Evolutionary conservation across 192 early-diverging fungal genomes (phyloP).

Genomic region (Backusella macrospora): DNA sequence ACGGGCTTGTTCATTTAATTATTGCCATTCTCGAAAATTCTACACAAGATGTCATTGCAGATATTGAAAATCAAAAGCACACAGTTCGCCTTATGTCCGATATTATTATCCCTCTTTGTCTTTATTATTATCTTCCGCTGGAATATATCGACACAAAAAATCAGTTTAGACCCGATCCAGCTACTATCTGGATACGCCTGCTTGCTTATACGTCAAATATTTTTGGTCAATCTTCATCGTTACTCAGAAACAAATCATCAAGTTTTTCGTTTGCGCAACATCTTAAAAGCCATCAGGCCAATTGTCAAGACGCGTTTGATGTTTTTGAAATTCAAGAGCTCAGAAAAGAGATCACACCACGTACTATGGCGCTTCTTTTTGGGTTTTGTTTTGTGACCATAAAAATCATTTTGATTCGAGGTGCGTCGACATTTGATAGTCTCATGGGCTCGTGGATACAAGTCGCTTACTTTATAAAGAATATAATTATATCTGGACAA

Average conservation of each 20-base stretch:
- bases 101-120: constrained; percentile 52
- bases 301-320: background rate
- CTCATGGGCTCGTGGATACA: constrained; percentile 47
- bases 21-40: constrained; percentile 53
- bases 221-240: constrained; percentile 24
- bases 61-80: constrained; percentile 46
- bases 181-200: constrained; percentile 33
- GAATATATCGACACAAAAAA: constrained; percentile 15
- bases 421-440: constrained; percentile 44
- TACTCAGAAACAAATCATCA: constrained; percentile 20
- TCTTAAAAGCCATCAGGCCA: background rate
- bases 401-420: constrained; percentile 55
- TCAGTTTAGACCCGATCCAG: constrained; percentile 15
- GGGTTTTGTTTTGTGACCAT: constrained; percentile 53
- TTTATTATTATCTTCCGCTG: constrained; percentile 45
- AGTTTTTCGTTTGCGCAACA: constrained; percentile 30
- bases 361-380: constrained; percentile 38
- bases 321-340: constrained; percentile 16
- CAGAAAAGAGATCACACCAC: background rate
- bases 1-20: constrained; percentile 50
- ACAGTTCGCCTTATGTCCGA: constrained; percentile 49
- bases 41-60: constrained; percentile 43
- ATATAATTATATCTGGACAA: constrained; percentile 41
- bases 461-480: constrained; percentile 44
- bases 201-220: constrained; percentile 24